A percentile compares a stretch with the other conserved stretches of the same genome.
Conservation (phyloP, 495 filamentous ascomycete genomes). For the Penicillium cosmopolitanum region DNA sequence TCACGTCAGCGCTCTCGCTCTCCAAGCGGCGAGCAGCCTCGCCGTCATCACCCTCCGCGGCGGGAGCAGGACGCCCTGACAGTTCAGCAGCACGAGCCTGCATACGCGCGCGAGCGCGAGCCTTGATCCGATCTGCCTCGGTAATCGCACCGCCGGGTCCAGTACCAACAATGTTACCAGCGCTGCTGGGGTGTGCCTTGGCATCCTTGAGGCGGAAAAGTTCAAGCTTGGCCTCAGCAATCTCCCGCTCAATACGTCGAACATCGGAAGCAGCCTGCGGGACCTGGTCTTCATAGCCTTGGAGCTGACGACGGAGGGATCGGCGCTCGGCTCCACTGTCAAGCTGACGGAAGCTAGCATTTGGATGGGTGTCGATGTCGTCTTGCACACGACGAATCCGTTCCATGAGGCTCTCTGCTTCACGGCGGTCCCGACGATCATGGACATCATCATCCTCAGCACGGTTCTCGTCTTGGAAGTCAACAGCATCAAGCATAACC, state of each 20-base stretch:
- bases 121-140: constrained; percentile 92
- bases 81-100: constrained; percentile 93
- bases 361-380: constrained; percentile 91
- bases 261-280: constrained; percentile 92
- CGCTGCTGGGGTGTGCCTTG: constrained; percentile 83
- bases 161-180: constrained; percentile 85
- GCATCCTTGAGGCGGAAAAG: constrained; percentile 93
- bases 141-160: constrained; percentile 91
- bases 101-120: constrained; percentile 96
- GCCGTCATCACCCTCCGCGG: constrained; percentile 67
- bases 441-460: constrained; percentile 90
- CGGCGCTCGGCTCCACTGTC: constrained; percentile 88
- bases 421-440: constrained; percentile 86
- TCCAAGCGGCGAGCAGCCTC: constrained; percentile 82
- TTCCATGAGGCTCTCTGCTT: constrained; percentile 92
- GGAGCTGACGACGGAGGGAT: constrained; percentile 83
- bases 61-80: constrained; percentile 73
- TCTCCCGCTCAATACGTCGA: constrained; percentile 84
- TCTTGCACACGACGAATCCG: constrained; percentile 94
- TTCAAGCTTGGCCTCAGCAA: constrained; percentile 91
- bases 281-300: constrained; percentile 83
- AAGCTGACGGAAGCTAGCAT: constrained; percentile 68
- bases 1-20: constrained; percentile 79
- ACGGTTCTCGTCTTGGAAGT: constrained; percentile 91
- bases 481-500: constrained; percentile 93